These are phyloP conservation scores for Oryza meyeriana DNA, from an alignment of 176 grass and related monocot genomes.

Conservation along the genomic window DNA sequence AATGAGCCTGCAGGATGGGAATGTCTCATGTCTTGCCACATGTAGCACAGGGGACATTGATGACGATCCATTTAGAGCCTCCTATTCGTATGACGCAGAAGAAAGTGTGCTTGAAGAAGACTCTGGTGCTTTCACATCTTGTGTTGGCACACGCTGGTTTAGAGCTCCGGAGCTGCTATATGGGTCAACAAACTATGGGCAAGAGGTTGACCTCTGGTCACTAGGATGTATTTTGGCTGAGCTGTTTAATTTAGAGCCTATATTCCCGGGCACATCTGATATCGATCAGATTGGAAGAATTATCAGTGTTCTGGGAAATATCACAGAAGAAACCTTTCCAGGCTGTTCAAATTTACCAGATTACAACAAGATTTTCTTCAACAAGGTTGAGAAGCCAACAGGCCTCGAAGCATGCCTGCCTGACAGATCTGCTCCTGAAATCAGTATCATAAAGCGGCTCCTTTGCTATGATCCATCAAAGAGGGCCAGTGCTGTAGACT, in stretches of 20 bases:
- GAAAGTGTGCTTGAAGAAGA: constrained; percentile 45
- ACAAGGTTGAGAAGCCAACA: constrained; percentile 54
- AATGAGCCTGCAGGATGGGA: constrained; percentile 76
- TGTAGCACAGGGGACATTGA: constrained; percentile 80
- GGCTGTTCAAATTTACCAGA: constrained; percentile 77
- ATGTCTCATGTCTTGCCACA: constrained; percentile 80
- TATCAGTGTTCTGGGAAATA: constrained; percentile 65
- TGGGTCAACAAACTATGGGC: constrained; percentile 79
- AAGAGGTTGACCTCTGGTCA: constrained; percentile 87
- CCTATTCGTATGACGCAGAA: constrained; percentile 66
- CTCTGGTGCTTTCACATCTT: constrained; percentile 68
- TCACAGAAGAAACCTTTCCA: constrained; percentile 72
- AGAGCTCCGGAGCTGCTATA: constrained; percentile 89
- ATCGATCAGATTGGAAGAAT: constrained; percentile 95
- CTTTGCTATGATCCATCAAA: constrained; percentile 59
- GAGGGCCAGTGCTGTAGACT: constrained; percentile 49
- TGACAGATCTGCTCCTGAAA: constrained; percentile 57
- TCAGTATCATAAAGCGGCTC: constrained; percentile 59
- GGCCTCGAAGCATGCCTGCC: constrained; percentile 69
- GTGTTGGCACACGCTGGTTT: constrained; percentile 91
- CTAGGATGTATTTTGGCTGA: constrained; percentile 90
- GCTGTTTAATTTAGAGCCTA: constrained; percentile 57
- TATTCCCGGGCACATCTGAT: constrained; percentile 80
- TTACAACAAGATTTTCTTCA: constrained; percentile 86
- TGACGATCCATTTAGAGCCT: constrained; percentile 62